A percentile compares a stretch with the other conserved stretches of the same genome.
phyloP scores from a whole-genome alignment of 495 filamentous ascomycete species.

The Penicillium antarcticum region DNA sequence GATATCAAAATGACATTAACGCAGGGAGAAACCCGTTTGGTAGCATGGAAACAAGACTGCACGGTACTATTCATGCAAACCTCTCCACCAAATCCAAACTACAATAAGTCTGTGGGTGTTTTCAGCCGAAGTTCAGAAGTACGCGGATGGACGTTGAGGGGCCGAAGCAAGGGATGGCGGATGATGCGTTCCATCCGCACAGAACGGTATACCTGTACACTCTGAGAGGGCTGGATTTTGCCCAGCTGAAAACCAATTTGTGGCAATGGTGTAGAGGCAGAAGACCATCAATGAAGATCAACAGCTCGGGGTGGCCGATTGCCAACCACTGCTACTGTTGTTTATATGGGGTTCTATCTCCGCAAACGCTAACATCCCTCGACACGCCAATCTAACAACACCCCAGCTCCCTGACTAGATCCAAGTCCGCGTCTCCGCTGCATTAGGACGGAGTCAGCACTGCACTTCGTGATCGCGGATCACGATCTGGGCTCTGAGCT shows the following conservation, averaged over 20 bases:
- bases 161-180: not conserved
- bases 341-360: no score
- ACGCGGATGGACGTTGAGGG: not conserved
- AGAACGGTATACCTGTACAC: not conserved
- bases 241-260: no score
- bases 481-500: no score
- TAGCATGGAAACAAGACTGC: not conserved
- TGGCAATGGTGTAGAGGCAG: no score
- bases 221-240: not conserved
- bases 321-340: not conserved
- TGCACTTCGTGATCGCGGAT: no score
- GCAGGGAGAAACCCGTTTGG: not conserved
- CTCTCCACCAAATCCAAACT: no score
- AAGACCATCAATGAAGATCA: no score
- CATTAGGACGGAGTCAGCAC: not conserved
- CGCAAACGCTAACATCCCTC: not conserved
- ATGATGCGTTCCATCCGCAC: not conserved
- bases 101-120: not conserved
- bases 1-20: not conserved
- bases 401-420: not conserved
- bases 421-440: not conserved
- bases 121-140: not conserved
- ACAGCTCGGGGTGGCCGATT: not conserved
- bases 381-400: not conserved
- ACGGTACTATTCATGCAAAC: not conserved